A percentile compares a stretch with the other conserved stretches of the same genome.
Conservation (phyloP, 2,329 filamentous ascomycete species). For the Aspergillus latus region DNA sequence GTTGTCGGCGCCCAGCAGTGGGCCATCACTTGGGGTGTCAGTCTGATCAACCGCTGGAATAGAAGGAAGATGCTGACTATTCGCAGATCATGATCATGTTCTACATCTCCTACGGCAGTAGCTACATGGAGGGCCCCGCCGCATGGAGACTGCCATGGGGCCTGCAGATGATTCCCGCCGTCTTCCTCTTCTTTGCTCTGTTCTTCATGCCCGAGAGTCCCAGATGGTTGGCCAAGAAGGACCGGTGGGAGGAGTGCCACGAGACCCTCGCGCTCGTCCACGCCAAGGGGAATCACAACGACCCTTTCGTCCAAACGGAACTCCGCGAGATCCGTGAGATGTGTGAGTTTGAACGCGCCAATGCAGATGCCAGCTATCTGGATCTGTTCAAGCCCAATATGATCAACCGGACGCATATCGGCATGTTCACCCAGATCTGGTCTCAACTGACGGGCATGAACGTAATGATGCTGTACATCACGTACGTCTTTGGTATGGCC, state of each 20-base stretch:
- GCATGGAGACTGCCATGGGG: slow-evolving; percentile 67
- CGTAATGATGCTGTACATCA: slow-evolving; percentile 71
- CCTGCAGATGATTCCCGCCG: slow-evolving; percentile 61
- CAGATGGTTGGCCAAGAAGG: slow-evolving; percentile 63
- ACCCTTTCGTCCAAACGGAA: slow-evolving; percentile 66
- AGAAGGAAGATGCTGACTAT: not conserved
- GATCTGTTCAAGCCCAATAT: slow-evolving; percentile 73
- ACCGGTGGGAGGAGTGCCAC: slow-evolving; percentile 57
- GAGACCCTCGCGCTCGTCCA: slow-evolving; percentile 58
- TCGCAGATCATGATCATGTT: slow-evolving; percentile 65
- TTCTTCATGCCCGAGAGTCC: slow-evolving; percentile 57
- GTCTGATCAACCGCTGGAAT: not conserved
- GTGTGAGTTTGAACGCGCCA: slow-evolving; percentile 70
- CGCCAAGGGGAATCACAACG: slow-evolving; percentile 63
- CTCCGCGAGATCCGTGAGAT: slow-evolving; percentile 71
- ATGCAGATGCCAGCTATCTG: slow-evolving; percentile 67
- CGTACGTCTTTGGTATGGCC: slow-evolving; percentile 71
- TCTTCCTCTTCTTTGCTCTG: slow-evolving; percentile 59
- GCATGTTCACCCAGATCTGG: slow-evolving; percentile 73
- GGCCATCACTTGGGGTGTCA: slow-evolving; percentile 66
- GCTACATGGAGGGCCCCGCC: slow-evolving; percentile 57
- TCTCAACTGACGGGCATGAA: slow-evolving; percentile 76
- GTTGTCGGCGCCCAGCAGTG: slow-evolving; percentile 74
- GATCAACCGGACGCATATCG: slow-evolving; percentile 71
- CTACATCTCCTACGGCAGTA: slow-evolving; percentile 62